phyloP scores from a whole-genome alignment of 2,329 filamentous ascomycete species.

The Fusarium ramigenum region DNA sequence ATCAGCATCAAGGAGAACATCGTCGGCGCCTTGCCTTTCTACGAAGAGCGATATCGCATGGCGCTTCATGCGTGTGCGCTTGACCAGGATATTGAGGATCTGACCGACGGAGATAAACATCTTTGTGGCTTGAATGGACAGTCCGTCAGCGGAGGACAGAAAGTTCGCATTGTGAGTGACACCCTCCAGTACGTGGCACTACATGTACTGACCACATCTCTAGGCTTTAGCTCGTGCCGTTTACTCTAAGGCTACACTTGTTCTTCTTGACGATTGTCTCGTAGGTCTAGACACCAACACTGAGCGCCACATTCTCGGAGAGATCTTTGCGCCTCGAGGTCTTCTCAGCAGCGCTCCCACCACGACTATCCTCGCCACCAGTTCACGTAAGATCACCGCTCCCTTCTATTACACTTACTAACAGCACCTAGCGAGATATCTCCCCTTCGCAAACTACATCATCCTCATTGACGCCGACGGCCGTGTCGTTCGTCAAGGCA shows the following conservation, averaged over 20 bases:
- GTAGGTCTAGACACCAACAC: neutral
- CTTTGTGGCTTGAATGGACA: neutral
- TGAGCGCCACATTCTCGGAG: neutral
- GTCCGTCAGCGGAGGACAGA: neutral
- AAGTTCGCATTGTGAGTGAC: neutral
- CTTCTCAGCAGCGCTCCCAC: neutral
- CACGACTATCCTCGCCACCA: neutral
- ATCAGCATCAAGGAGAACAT: neutral
- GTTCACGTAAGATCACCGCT: neutral
- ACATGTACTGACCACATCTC: accelerated
- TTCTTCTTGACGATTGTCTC: neutral
- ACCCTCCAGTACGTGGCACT: accelerated
- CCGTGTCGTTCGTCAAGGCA: neutral
- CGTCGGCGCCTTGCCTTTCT: neutral
- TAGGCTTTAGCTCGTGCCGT: neutral
- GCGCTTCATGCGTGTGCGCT: neutral
- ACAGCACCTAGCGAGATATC: neutral
- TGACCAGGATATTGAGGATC: neutral
- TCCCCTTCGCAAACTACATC: neutral
- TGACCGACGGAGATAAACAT: neutral
- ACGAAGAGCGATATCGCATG: neutral
- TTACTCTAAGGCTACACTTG: neutral
- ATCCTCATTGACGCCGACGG: neutral
- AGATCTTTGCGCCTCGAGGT: neutral
- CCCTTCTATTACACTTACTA: too few relatives aligned